phyloP scores from a whole-genome alignment of 2,329 filamentous ascomycete species.

The Gliomastix tumulicola region DNA sequence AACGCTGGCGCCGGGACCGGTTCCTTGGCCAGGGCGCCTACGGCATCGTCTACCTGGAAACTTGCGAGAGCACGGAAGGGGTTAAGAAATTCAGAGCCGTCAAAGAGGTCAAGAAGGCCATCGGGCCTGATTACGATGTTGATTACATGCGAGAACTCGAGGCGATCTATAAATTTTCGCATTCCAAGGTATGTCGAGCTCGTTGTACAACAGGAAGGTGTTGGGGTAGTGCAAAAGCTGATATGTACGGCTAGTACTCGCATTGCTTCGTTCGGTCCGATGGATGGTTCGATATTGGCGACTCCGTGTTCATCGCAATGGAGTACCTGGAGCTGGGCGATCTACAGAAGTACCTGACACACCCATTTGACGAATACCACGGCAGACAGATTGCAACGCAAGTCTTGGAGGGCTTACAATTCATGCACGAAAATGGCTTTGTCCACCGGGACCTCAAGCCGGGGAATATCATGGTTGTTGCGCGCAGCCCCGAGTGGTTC shows the following conservation, averaged over 20 bases:
- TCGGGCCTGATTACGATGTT: too few relatives aligned
- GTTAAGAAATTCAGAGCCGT: too few relatives aligned
- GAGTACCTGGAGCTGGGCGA: slow-evolving; percentile 9
- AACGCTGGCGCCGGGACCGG: neutral
- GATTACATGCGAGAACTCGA: slow-evolving; percentile 1
- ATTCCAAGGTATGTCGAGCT: neutral
- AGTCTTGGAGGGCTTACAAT: slow-evolving; percentile 7
- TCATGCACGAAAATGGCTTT: slow-evolving; percentile 11
- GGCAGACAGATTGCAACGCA: slow-evolving; percentile 5
- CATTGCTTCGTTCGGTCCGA: slow-evolving; percentile 9
- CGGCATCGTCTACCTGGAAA: neutral
- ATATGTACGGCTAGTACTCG: too few relatives aligned
- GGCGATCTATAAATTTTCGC: slow-evolving; percentile 2
- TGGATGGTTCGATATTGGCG: slow-evolving; percentile 8
- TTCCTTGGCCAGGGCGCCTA: neutral
- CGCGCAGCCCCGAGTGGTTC: slow-evolving; percentile 8
- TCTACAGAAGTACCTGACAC: slow-evolving; percentile 4
- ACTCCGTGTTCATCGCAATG: slow-evolving; percentile 7
- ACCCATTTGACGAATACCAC: slow-evolving; percentile 3
- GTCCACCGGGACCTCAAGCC: slow-evolving; percentile 11
- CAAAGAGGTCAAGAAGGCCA: too few relatives aligned
- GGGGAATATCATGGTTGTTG: slow-evolving; percentile 4
- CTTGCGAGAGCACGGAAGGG: too few relatives aligned
- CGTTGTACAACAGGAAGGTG: too few relatives aligned
- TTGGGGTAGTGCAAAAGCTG: too few relatives aligned